Conservation (phyloP, 805 yeast genomes). For the Cyberlindnera maclurae region DNA sequence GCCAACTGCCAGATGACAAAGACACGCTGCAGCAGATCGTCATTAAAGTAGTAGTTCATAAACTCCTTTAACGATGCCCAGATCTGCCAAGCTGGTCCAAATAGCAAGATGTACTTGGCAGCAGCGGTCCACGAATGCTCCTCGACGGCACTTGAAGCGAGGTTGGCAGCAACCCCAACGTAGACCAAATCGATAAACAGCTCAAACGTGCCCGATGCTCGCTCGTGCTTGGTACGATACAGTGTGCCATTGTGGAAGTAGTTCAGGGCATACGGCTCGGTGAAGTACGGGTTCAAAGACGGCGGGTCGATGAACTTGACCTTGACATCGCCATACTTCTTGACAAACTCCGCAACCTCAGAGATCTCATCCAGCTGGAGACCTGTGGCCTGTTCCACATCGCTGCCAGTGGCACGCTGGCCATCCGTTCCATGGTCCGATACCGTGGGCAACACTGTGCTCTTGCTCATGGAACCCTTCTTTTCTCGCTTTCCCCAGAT, state of each 20-base stretch:
- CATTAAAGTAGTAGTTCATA: slow-evolving; percentile 56
- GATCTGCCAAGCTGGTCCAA: slow-evolving; percentile 53
- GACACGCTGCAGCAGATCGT: slow-evolving; percentile 47
- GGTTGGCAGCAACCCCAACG: slow-evolving; percentile 55
- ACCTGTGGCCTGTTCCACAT: too few species aligned
- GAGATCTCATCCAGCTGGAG: slow-evolving; percentile 1
- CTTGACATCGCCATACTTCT: slow-evolving; percentile 42
- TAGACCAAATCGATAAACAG: slow-evolving; percentile 56
- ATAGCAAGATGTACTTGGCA: slow-evolving; percentile 41
- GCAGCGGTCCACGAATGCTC: slow-evolving; percentile 41
- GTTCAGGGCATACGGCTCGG: slow-evolving; percentile 52
- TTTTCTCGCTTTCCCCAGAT: too few species aligned
- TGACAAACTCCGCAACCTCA: slow-evolving; percentile 31
- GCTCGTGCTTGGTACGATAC: slow-evolving; percentile 47
- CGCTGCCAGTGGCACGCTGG: too few species aligned
- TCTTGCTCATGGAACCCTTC: too few species aligned
- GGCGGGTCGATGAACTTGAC: slow-evolving; percentile 42
- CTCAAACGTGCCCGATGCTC: slow-evolving; percentile 46
- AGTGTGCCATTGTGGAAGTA: slow-evolving; percentile 51
- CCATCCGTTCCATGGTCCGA: too few species aligned
- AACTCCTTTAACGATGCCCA: slow-evolving; percentile 62
- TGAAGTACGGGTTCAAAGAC: slow-evolving; percentile 27
- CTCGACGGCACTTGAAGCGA: slow-evolving; percentile 47
- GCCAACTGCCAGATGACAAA: slow-evolving; percentile 47
- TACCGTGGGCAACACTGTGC: too few species aligned